phyloP scores from a whole-genome alignment of 805 yeast species.

The Metschnikowia hibisci region DNA sequence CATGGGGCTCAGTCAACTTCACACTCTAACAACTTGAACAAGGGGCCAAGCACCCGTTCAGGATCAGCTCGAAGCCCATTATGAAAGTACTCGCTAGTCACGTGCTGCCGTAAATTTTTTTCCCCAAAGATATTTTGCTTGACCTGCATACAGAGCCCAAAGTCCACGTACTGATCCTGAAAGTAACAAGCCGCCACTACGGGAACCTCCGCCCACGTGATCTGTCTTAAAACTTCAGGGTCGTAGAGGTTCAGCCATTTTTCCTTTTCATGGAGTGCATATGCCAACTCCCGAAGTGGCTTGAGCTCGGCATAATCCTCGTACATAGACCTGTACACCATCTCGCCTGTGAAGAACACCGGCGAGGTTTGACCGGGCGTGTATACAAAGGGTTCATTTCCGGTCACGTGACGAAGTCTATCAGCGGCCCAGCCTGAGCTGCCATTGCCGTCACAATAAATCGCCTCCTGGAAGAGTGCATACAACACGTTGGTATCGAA shows the following conservation, averaged over 20 bases:
- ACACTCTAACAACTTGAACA: slow-evolving; percentile 37
- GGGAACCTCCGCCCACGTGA: slow-evolving; percentile 36
- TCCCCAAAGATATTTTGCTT: slow-evolving; percentile 28
- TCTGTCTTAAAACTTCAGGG: slow-evolving; percentile 21
- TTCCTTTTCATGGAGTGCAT: slow-evolving; percentile 29
- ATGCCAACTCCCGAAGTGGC: slow-evolving; percentile 39
- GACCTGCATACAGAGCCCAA: slow-evolving; percentile 37
- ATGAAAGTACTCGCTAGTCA: slow-evolving; percentile 50
- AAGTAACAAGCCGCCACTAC: slow-evolving; percentile 49
- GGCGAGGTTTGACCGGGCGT: slow-evolving; percentile 11
- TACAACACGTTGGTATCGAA: slow-evolving; percentile 55
- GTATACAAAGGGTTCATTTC: slow-evolving; percentile 25
- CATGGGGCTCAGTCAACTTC: slow-evolving; percentile 32
- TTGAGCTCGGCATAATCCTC: slow-evolving; percentile 45
- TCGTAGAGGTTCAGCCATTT: slow-evolving; percentile 40
- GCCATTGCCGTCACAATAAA: slow-evolving; percentile 44
- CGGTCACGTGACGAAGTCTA: slow-evolving; percentile 26
- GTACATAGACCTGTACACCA: slow-evolving; percentile 50
- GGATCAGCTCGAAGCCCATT: slow-evolving; percentile 46
- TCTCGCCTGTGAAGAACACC: slow-evolving; percentile 51
- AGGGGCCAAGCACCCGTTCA: slow-evolving; percentile 33
- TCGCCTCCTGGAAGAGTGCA: slow-evolving; percentile 56
- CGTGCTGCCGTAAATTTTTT: slow-evolving; percentile 36
- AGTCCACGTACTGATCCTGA: slow-evolving; percentile 52
- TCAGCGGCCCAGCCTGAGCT: slow-evolving; percentile 49